Evolutionary conservation across 306 rosid species (phyloP).

Genomic region (Sphenostylis stenocarpa): DNA sequence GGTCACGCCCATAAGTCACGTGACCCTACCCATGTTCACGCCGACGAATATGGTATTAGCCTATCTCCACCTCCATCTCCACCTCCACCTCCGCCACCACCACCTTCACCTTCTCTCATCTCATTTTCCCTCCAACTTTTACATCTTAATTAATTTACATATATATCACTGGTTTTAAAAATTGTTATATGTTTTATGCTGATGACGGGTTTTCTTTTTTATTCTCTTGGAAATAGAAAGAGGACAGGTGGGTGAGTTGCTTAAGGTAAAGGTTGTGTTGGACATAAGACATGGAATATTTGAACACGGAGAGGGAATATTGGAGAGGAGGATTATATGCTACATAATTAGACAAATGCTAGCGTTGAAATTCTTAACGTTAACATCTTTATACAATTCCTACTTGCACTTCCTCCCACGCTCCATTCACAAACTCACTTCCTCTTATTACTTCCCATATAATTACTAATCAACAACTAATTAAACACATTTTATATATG

Average conservation of each 20-base stretch:
- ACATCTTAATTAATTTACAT: too few species aligned
- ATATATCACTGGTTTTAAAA: too few species aligned
- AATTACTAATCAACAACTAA: background rate
- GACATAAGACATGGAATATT: constrained; percentile 59
- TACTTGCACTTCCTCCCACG: constrained; percentile 22
- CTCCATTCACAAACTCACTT: background rate
- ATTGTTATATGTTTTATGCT: too few species aligned
- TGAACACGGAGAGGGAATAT: constrained; percentile 96
- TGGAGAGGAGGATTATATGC: constrained; percentile 50
- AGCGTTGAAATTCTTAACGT: constrained; percentile 47
- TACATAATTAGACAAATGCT: constrained; percentile 55
- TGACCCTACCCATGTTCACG: constrained; percentile 68
- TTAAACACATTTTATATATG: background rate
- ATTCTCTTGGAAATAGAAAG: background rate
- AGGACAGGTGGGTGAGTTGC: constrained; percentile 22
- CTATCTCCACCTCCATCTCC: too few species aligned
- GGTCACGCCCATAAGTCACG: constrained; percentile 75
- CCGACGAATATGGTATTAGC: constrained; percentile 82
- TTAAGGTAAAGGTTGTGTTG: constrained; percentile 19
- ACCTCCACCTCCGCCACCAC: too few species aligned
- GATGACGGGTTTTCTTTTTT: too few species aligned
- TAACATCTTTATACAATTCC: constrained; percentile 26
- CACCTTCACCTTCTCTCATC: too few species aligned
- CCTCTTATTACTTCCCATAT: background rate
- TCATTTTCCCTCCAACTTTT: too few species aligned